A percentile compares a stretch with the other conserved stretches of the same genome.
phyloP scores from a whole-genome alignment of 2,329 filamentous ascomycete genomes.

The Penicillium fuscoglaucum region DNA sequence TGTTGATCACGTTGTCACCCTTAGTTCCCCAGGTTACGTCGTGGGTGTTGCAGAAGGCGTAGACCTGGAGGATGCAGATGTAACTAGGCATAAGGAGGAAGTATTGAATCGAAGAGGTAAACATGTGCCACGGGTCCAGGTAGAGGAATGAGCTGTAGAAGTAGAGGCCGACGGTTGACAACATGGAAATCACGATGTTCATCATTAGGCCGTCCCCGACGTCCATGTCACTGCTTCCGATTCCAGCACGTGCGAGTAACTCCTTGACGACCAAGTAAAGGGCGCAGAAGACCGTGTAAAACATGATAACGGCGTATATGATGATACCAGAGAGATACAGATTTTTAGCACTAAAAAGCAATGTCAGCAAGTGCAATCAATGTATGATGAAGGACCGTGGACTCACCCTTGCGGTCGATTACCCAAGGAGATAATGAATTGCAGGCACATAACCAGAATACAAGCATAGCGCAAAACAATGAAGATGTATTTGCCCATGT shows the following conservation, averaged over 20 bases:
- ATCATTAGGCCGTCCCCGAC: slow-evolving; percentile 90
- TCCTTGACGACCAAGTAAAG: slow-evolving; percentile 89
- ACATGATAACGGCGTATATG: slow-evolving; percentile 91
- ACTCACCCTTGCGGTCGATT: slow-evolving; percentile 84
- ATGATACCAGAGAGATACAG: slow-evolving; percentile 87
- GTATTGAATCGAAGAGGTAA: slow-evolving; percentile 88
- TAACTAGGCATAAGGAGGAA: slow-evolving; percentile 89
- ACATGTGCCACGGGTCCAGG: slow-evolving; percentile 98
- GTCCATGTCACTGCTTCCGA: slow-evolving; percentile 46
- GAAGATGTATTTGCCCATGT: slow-evolving; percentile 82
- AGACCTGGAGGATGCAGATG: slow-evolving; percentile 96
- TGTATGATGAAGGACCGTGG: background rate
- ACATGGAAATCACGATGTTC: slow-evolving; percentile 86
- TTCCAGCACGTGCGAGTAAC: slow-evolving; percentile 55
- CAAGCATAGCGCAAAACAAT: slow-evolving; percentile 80
- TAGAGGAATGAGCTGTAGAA: slow-evolving; percentile 96
- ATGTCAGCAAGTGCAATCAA: slow-evolving; percentile 8
- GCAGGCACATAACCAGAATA: slow-evolving; percentile 83
- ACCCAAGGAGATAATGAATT: slow-evolving; percentile 95
- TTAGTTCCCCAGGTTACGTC: slow-evolving; percentile 99
- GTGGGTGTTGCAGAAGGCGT: slow-evolving; percentile 99
- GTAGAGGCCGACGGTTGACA: slow-evolving; percentile 88
- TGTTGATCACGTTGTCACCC: slow-evolving; percentile 92
- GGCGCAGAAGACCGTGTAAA: slow-evolving; percentile 86
- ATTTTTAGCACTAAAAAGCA: slow-evolving; percentile 63